phyloP scores from a whole-genome alignment of 257 asterid species.

The Echium plantagineum region DNA sequence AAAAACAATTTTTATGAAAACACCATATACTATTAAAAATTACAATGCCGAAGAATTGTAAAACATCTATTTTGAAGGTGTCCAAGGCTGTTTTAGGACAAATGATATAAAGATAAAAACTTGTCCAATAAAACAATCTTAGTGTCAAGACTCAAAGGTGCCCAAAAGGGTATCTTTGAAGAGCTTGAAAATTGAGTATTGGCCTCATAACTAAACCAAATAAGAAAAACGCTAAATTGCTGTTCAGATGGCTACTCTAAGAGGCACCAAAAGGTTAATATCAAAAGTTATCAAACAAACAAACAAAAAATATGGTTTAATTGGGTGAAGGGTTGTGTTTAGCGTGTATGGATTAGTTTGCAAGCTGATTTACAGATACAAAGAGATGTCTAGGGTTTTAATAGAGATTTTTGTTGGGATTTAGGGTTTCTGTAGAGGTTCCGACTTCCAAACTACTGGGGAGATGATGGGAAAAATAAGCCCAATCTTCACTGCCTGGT shows the following conservation, averaged over 20 bases:
- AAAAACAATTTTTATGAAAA: too few relatives aligned
- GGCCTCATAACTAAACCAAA: slow-evolving; percentile 22
- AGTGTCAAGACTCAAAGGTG: neutral
- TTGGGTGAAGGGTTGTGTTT: too few relatives aligned
- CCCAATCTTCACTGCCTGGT: too few relatives aligned
- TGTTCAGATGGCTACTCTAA: slow-evolving; percentile 20
- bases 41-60: neutral
- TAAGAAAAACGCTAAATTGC: slow-evolving; percentile 5
- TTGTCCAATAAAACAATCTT: slow-evolving; percentile 6
- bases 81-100: slow-evolving; percentile 14
- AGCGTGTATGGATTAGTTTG: neutral
- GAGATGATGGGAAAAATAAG: too few relatives aligned
- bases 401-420: too few relatives aligned
- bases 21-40: neutral
- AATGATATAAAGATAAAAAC: slow-evolving; percentile 3
- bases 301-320: neutral
- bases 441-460: too few relatives aligned
- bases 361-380: too few relatives aligned
- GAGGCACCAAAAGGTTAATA: neutral
- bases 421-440: too few relatives aligned
- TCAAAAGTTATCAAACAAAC: neutral
- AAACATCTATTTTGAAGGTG: neutral
- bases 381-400: too few relatives aligned
- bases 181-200: neutral
- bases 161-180: neutral